Evolutionary conservation across 2,329 filamentous ascomycete species (phyloP).

Genomic region (Monilinia laxa): DNA sequence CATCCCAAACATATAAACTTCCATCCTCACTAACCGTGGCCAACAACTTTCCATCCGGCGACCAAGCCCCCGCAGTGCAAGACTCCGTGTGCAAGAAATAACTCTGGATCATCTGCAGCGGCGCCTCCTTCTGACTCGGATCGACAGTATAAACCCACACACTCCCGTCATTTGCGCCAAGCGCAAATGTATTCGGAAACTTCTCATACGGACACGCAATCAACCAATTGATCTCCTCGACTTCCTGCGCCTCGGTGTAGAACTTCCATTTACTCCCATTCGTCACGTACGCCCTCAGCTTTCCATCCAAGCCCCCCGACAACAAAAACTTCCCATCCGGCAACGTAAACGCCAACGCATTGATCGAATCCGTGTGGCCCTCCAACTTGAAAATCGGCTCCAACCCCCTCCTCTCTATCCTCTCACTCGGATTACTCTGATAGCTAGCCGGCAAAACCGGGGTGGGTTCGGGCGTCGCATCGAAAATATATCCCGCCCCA

Average conservation of each 20-base stretch:
- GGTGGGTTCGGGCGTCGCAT: constrained; percentile 62
- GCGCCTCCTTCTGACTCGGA: constrained; percentile 55
- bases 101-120: constrained; percentile 80
- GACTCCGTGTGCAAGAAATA: constrained; percentile 87
- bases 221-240: constrained; percentile 94
- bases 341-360: constrained; percentile 78
- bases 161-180: constrained; percentile 86
- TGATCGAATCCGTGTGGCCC: constrained; percentile 91
- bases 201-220: constrained; percentile 67
- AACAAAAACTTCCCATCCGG: constrained; percentile 80
- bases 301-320: constrained; percentile 86
- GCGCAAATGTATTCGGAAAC: constrained; percentile 77
- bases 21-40: constrained; percentile 88
- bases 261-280: constrained; percentile 60
- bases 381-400: constrained; percentile 70
- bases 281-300: constrained; percentile 61
- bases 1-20: constrained; percentile 86
- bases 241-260: constrained; percentile 78
- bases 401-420: constrained; percentile 59
- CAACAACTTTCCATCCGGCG: constrained; percentile 79
- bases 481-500: constrained; percentile 84
- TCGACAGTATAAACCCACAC: constrained; percentile 96
- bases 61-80: constrained; percentile 90
- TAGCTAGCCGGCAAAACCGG: constrained; percentile 77
- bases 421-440: constrained; percentile 62